Evolutionary conservation across 805 yeast species (phyloP).

Genomic region (Candida silvatica): DNA sequence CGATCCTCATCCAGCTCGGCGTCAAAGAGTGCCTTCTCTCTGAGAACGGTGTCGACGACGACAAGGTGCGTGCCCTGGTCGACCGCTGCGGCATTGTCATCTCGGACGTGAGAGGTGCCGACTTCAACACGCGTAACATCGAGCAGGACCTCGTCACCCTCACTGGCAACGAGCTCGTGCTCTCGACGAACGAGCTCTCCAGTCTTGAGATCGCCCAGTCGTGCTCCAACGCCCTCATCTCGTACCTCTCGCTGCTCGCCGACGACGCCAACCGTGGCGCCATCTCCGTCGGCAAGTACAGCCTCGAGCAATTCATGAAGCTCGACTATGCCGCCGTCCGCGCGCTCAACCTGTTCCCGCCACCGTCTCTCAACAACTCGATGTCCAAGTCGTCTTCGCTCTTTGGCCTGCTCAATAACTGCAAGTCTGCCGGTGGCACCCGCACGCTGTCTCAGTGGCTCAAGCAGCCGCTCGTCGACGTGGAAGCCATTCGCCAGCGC

Average conservation of each 20-base stretch:
- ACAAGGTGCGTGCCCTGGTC: constrained; percentile 61
- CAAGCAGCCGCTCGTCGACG: constrained; percentile 82
- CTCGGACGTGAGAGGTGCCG: constrained; percentile 47
- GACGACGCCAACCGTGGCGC: constrained; percentile 47
- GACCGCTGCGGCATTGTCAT: constrained; percentile 73
- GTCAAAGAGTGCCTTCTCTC: constrained; percentile 77
- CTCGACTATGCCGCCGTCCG: constrained; percentile 84
- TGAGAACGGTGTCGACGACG: constrained; percentile 40
- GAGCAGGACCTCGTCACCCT: constrained; percentile 74
- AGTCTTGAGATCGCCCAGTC: constrained; percentile 44
- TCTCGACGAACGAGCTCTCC: constrained; percentile 48
- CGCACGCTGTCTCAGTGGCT: constrained; percentile 88
- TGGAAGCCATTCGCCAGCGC: constrained; percentile 50
- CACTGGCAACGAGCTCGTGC: constrained; percentile 44
- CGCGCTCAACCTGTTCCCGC: constrained; percentile 81
- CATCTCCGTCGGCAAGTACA: constrained; percentile 54
- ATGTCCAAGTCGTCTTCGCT: constrained; percentile 41
- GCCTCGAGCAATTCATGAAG: constrained; percentile 75
- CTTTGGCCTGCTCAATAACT: constrained; percentile 77
- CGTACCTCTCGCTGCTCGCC: constrained; percentile 56
- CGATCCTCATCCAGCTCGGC: constrained; percentile 79
- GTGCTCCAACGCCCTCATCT: constrained; percentile 60
- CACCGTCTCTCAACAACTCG: constrained; percentile 35
- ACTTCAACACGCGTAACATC: constrained; percentile 57
- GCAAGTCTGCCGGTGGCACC: constrained; percentile 86